These are phyloP conservation scores for Hyphopichia wangnamkhiaoensis DNA, from an alignment of 1,139 yeast species.

Conservation along the genomic window DNA sequence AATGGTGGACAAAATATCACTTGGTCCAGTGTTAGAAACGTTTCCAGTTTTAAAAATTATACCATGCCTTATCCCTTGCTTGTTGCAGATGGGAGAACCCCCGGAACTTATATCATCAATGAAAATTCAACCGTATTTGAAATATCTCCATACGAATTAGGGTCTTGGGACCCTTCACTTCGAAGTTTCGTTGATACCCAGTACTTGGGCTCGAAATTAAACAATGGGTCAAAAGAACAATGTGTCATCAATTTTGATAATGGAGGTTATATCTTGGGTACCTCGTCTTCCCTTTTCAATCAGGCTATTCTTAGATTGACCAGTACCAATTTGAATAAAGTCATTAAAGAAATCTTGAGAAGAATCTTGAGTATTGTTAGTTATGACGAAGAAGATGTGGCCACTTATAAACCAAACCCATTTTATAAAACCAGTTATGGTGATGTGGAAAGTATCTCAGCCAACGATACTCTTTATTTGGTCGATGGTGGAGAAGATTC, in stretches of 20 bases:
- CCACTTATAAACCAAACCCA: constrained; percentile 45
- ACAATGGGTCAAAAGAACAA: constrained; percentile 24
- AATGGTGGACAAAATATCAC: constrained; percentile 34
- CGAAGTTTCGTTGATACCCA: constrained; percentile 30
- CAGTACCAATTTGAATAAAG: constrained; percentile 18
- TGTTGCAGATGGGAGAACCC: constrained; percentile 41
- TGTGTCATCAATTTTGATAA: constrained; percentile 43
- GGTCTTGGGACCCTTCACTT: constrained; percentile 48
- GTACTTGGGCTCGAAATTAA: constrained; percentile 36
- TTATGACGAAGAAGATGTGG: constrained; percentile 35
- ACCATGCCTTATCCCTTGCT: constrained; percentile 47
- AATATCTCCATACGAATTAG: constrained; percentile 43
- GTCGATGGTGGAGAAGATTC: constrained; percentile 92
- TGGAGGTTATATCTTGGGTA: constrained; percentile 48
- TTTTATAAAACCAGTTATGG: constrained; percentile 26
- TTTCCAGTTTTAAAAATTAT: constrained; percentile 27
- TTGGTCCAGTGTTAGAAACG: constrained; percentile 38
- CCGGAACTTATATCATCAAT: constrained; percentile 32
- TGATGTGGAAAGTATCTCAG: constrained; percentile 20
- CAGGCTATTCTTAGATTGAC: constrained; percentile 28
- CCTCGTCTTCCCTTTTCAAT: constrained; percentile 47
- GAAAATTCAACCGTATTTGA: constrained; percentile 45
- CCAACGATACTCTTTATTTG: constrained; percentile 51
- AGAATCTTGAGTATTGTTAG: constrained; percentile 28
- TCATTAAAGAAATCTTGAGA: constrained; percentile 27